Conservation (phyloP, 1,284 basidiomycete species). For the Sporisorium iseilematis-ciliati region DNA sequence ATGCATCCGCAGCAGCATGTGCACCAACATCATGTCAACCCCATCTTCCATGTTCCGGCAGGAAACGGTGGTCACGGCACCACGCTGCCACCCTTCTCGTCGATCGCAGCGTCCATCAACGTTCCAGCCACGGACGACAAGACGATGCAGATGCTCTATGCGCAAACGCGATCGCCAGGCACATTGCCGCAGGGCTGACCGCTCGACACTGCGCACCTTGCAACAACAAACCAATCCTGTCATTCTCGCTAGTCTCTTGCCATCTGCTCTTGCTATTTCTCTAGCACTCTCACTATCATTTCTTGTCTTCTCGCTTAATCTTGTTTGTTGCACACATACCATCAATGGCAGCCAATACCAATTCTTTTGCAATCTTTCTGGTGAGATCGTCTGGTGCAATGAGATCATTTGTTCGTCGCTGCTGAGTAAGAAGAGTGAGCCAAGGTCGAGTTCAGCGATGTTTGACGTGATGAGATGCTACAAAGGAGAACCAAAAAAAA, state of each 20-base stretch:
- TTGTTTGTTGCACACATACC: slow-evolving; percentile 28
- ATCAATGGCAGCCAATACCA: slow-evolving; percentile 33
- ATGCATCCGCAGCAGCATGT: slow-evolving; percentile 24
- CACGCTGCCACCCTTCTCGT: slow-evolving; percentile 57
- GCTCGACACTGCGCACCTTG: no score
- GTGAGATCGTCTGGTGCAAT: neutral
- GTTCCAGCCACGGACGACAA: slow-evolving; percentile 34
- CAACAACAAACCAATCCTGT: no score
- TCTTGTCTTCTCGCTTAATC: slow-evolving; percentile 21
- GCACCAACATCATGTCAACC: slow-evolving; percentile 49
- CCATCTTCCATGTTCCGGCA: slow-evolving; percentile 54
- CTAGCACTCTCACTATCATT: neutral
- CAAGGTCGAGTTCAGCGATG: neutral
- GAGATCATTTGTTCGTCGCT: neutral
- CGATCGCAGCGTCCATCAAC: slow-evolving; percentile 54
- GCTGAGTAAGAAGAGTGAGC: neutral
- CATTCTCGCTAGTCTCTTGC: neutral
- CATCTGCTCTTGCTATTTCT: slow-evolving; percentile 1
- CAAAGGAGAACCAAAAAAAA: neutral
- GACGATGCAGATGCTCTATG: slow-evolving; percentile 40
- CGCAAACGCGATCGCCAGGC: slow-evolving; percentile 29
- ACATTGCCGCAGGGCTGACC: slow-evolving; percentile 33
- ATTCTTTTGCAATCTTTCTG: slow-evolving; percentile 6
- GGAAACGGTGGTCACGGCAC: slow-evolving; percentile 31
- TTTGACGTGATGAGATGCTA: neutral